Evolutionary conservation across 441 rosid species (phyloP), one percentile per base, ranked within the genome.

Genomic region (Euphorbia schlechtendalii): DNA sequence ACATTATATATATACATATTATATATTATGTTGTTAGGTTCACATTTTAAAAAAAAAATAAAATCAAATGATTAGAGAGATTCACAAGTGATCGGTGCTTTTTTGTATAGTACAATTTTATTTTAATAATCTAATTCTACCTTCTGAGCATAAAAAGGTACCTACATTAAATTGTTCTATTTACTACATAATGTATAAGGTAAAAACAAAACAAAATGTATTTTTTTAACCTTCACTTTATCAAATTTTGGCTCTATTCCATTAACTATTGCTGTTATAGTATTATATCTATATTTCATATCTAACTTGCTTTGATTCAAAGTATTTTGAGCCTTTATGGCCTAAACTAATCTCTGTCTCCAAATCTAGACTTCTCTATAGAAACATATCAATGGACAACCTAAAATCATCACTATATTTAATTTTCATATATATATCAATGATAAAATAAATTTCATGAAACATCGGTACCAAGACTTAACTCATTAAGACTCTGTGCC

Each of bases 1-100:
- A 70, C 75, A 71, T 61, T 18, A 46, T 3, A 46, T 46, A n/a
- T n/a, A n/a, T n/a, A n/a, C 14, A 43, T 5, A 46, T 13, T 46
- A 20, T 17, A 78, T 72, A 56, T 74, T 55, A 67, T 62, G 75
- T n/a, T 68, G 69, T 51, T 56, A 34, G 36, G 58, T 40, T 62
- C 64, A 71, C 36, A 59, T 34, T 38, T 55, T n/a, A n/a, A n/a
- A 64, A 54, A 41, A 41, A 3, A 66, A 67, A 18, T 64, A 65
- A 81, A 78, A 77, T 75, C 81, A 75, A 81, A 81, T 79, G 82
- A 81, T 81, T 81, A 79, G 79, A 48, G 20, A 48, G 18, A 48
- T 3, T 45, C 18, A 45, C 12, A 45, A 11, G 49, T 9, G 14
- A 11, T 45, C n/a, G 14, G 49, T 12, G 49, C 12, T 15, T 45